phyloP scores from a whole-genome alignment of 768 basidiomycete species.

The Suillus ampliporus region DNA sequence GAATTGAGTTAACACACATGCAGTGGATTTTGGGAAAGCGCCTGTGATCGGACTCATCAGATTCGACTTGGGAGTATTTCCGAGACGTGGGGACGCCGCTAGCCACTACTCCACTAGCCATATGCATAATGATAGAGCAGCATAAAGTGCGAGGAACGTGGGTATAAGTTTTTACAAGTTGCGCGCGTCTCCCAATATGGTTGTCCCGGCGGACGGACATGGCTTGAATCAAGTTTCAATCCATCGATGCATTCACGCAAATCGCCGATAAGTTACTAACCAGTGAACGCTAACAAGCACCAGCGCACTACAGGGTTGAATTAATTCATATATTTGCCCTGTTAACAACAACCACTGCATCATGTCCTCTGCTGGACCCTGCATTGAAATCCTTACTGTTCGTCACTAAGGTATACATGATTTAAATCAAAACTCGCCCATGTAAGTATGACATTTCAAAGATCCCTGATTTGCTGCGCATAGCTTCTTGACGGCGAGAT shows the following conservation, averaged over 20 bases:
- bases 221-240: too few relatives aligned
- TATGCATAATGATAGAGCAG: conserved; percentile 1
- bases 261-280: too few relatives aligned
- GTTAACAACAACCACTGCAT: not conserved
- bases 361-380: not conserved
- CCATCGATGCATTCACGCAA: too few relatives aligned
- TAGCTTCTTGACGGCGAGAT: not conserved
- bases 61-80: conserved; percentile 21
- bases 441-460: not conserved
- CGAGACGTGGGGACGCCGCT: conserved; percentile 25
- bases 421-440: not conserved
- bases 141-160: conserved; percentile 15
- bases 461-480: not conserved
- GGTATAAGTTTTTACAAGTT: conserved; percentile 3
- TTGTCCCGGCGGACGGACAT: conserved; percentile 12
- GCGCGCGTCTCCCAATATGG: conserved; percentile 2
- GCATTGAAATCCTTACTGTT: too few relatives aligned
- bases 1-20: conserved; percentile 54
- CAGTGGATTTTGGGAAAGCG: conserved; percentile 18
- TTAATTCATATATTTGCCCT: not conserved
- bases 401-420: not conserved
- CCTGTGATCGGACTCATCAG: conserved; percentile 28
- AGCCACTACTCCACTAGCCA: conserved; percentile 6
- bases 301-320: not conserved
- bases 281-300: not conserved